Evolutionary conservation across 2,329 filamentous ascomycete species (phyloP), one percentile per base, ranked within the genome.

Genomic region (Penicillium sp.): DNA sequence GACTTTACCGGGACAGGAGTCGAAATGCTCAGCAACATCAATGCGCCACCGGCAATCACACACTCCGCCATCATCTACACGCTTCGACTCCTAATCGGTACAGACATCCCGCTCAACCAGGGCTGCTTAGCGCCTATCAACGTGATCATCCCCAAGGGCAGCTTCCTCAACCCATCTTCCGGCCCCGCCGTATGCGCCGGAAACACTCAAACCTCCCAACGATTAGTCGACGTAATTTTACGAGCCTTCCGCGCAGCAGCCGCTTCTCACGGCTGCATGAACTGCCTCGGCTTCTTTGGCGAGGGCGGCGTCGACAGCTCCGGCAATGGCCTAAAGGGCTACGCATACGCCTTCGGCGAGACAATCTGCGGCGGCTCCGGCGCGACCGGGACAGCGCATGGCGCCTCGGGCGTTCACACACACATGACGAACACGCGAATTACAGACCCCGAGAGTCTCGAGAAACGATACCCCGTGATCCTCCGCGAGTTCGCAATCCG

Each of bases 361-460:
- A 95, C 92, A 3, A 94, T 95, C 64, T 90, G 91, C 0, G 91
- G 92, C 44, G 92, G 91, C 2, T 88, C 85, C 46, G 92, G 91
- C 44, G 91, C 91, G 0, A 91, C 91, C 0, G 85, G 88, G 0
- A 84, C 84, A 19, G 94, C 91, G 91, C 84, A 89, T 62, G 91
- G 91, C 26, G 90, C 90, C 21, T 88, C 83, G 60, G 91, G 91
- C 21, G 90, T 94, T 30, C 91, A 95, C 72, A 90, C 88, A 3
- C 91, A 94, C 78, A 94, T 94, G 90, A 95, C 91, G 11, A 96
- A 95, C 75, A 95, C 91, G 1, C 85, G 91, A 5, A 95, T 94
- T 73, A 94, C 91, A 0, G 91, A 96, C 73, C 85, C 89, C 0
- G 91, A 96, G 73, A 87, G 93, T 9, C 91, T 95, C 64, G 91